Evolutionary conservation across 1,139 yeast species (phyloP).

Genomic region (Lodderomyces parapsilosis): DNA sequence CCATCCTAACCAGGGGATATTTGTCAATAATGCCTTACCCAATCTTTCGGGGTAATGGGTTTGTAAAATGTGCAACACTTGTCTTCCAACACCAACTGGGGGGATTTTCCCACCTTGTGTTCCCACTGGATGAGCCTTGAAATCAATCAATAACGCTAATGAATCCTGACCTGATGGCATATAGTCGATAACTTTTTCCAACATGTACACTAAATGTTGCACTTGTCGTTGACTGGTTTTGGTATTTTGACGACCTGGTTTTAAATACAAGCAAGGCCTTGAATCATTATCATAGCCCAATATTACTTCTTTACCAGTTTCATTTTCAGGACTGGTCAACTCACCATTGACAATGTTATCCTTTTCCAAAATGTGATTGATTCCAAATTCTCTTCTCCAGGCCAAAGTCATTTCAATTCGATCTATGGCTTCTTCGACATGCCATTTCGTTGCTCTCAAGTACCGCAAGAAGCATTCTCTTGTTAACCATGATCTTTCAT

Average conservation of each 20-base stretch:
- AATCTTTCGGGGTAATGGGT: constrained; percentile 51
- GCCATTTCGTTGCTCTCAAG: constrained; percentile 50
- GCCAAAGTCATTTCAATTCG: constrained; percentile 43
- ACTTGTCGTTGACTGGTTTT: constrained; percentile 44
- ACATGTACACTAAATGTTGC: constrained; percentile 50
- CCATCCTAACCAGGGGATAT: constrained; percentile 50
- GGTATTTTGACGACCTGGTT: constrained; percentile 51
- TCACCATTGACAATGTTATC: constrained; percentile 36
- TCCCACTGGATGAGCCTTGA: constrained; percentile 47
- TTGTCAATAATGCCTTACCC: constrained; percentile 47
- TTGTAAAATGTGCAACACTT: constrained; percentile 69
- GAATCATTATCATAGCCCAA: constrained; percentile 48
- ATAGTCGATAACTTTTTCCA: constrained; percentile 45
- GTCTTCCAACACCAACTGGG: constrained; percentile 74
- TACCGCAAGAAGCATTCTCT: constrained; percentile 49
- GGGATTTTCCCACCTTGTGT: constrained; percentile 71
- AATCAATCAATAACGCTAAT: constrained; percentile 46
- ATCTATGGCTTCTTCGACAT: constrained; percentile 36
- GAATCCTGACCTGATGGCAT: constrained; percentile 54
- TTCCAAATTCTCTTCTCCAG: constrained; percentile 51
- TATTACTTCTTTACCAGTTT: constrained; percentile 48
- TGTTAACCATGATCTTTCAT: constrained; percentile 47
- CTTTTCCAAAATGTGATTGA: constrained; percentile 28
- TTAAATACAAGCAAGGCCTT: constrained; percentile 48
- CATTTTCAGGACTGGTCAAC: constrained; percentile 36